These are phyloP conservation scores for Arctium lappa DNA, from an alignment of 129 eudicot species.

Conservation along the genomic window DNA sequence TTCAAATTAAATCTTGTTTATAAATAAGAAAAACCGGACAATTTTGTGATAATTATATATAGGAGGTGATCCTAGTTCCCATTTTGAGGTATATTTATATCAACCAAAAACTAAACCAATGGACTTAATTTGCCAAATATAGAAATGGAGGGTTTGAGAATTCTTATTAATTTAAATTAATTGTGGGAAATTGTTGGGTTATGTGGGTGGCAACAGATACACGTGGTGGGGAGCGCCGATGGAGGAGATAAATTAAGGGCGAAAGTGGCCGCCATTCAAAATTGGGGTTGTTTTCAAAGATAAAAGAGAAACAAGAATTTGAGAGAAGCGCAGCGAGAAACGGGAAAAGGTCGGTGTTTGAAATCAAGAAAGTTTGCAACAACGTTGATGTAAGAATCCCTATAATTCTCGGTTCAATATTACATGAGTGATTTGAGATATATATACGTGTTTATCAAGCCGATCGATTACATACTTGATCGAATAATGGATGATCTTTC, in stretches of 20 bases:
- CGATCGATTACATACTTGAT: background rate
- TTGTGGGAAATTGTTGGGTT: background rate
- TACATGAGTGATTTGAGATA: background rate
- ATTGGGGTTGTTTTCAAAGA: background rate
- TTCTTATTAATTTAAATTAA: background rate
- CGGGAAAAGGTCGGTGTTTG: background rate
- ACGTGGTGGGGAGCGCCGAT: background rate
- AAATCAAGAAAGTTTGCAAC: background rate
- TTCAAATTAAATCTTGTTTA: background rate
- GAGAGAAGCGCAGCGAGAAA: background rate
- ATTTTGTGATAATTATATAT: background rate
- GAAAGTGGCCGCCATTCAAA: background rate
- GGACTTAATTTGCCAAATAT: no score
- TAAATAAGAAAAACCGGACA: background rate
- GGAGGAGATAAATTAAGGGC: no score
- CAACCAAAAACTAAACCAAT: background rate
- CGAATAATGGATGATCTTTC: no score
- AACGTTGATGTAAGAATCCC: background rate
- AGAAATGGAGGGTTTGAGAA: background rate
- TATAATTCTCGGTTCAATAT: background rate
- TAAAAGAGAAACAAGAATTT: background rate
- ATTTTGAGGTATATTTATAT: background rate
- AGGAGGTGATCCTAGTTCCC: background rate
- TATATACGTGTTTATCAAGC: background rate
- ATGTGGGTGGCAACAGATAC: background rate